Base-by-base conservation (phyloP, 306 rosid genomes). In the Sphenostylis stenocarpa region DNA sequence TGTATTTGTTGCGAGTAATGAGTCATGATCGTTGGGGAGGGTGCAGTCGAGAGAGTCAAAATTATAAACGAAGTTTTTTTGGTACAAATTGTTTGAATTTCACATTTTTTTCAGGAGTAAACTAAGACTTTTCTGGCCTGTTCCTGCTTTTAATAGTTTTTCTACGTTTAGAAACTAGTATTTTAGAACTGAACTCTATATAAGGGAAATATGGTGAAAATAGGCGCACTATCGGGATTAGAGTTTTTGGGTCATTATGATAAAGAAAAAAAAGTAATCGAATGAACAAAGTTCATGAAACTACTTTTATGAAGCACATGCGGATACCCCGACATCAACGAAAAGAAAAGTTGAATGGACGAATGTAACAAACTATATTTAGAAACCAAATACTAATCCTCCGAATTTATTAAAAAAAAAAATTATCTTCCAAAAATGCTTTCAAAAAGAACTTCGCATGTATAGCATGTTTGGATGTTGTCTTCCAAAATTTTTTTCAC, bases 11-110 rank as follows among this genome's bases (percentile, higher is more conserved):
- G 64, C 29, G 17, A 70, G 80, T 82, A 26, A 36, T 14, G 83
- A 67, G 70, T 79, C 75, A 28, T 20, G 82, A 51, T 79, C 70
- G 80, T 69, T 71, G 82, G 76, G 76, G 73, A 38, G 82, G 82
- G 65, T 51, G 82, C 74, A 51, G 67, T 76, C 49, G 13, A 67
- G 73, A 60, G 24, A 69, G 69, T 52, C 4, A 41, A 64, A 80
- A 51, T 72, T 63, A 82, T 78, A 66, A 72, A 76, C 88, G 28
- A 23, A 47, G 67, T 76, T 75, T 74, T n/a, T 26, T 82, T 79
- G 80, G 82, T 72, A 82, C 82, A 39, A 70, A 39, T 82, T 75
- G 72, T 64, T 75, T 48, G 56, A 78, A 72, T 75, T 79, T 68
- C 61, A 49, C 47, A 33, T 71, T 57, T 26, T 55, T 82, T 70